phyloP scores from a whole-genome alignment of 2,329 filamentous ascomycete species.

The Ceratocystis variospora region DNA sequence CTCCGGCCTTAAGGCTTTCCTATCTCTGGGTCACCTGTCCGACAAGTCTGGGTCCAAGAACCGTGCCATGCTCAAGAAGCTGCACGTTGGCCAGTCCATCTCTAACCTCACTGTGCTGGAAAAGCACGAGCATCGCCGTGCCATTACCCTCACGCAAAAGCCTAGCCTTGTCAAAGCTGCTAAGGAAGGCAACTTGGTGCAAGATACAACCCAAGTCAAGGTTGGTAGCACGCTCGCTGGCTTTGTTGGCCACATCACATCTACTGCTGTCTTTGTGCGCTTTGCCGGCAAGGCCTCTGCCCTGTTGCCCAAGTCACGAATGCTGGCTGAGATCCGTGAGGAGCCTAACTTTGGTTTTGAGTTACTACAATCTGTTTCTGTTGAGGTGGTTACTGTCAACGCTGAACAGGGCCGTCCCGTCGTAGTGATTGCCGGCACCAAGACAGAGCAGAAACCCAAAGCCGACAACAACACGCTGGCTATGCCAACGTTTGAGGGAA shows the following conservation, averaged over 20 bases:
- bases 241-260: conserved; percentile 73
- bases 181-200: conserved; percentile 58
- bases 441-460: conserved; percentile 29
- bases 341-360: conserved; percentile 66
- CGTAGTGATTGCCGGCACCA: conserved; percentile 35
- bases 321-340: conserved; percentile 54
- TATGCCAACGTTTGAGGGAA: conserved; percentile 16
- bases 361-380: conserved; percentile 60
- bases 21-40: conserved; percentile 65
- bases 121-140: conserved; percentile 63
- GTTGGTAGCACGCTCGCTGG: conserved; percentile 57
- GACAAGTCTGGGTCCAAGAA: conserved; percentile 75
- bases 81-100: conserved; percentile 71
- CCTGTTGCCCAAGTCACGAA: conserved; percentile 63
- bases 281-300: conserved; percentile 68
- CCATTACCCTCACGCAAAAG: conserved; percentile 69
- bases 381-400: conserved; percentile 61
- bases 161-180: conserved; percentile 65
- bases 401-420: conserved; percentile 54
- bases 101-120: conserved; percentile 74
- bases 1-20: conserved; percentile 59
- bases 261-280: conserved; percentile 73
- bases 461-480: conserved; percentile 23
- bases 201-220: conserved; percentile 55
- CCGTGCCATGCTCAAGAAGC: conserved; percentile 60